A percentile compares a stretch with the other conserved stretches of the same genome.
Evolutionary conservation across 169 alveolate species (phyloP).

Genomic region (Plasmodium ovale): DNA sequence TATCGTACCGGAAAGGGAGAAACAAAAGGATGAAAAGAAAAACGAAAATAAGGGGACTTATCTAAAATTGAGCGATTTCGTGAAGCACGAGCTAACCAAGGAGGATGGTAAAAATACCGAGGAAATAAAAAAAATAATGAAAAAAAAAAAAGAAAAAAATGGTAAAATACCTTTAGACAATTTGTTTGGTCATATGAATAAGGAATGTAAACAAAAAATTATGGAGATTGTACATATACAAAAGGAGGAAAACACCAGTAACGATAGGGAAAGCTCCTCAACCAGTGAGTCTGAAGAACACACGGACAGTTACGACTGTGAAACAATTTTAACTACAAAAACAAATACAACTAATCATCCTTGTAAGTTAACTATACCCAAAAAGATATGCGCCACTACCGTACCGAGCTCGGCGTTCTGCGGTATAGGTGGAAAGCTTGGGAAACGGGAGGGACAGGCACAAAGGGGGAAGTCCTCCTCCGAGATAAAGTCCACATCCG

Average conservation of each 20-base stretch:
- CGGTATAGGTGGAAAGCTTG: not conserved
- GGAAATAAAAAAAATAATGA: constrained; percentile 17
- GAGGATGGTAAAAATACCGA: not conserved
- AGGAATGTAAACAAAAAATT: constrained; percentile 47
- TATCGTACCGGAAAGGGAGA: not conserved
- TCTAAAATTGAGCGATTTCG: constrained; percentile 42
- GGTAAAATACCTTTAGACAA: not conserved
- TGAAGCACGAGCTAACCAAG: constrained; percentile 18
- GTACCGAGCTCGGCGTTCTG: constrained; percentile 8
- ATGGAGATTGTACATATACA: constrained; percentile 44
- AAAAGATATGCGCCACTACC: constrained; percentile 20
- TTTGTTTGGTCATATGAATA: constrained; percentile 15
- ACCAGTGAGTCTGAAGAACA: not conserved
- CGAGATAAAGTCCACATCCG: not conserved
- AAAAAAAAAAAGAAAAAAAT: constrained; percentile 47
- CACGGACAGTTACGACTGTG: constrained; percentile 79
- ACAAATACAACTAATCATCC: constrained; percentile 86
- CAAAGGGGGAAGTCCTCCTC: too few species aligned
- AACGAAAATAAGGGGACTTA: constrained; percentile 2
- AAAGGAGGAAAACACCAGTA: constrained; percentile 17
- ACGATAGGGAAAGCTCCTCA: not conserved
- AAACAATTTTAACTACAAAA: constrained; percentile 85
- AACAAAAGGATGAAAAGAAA: constrained; percentile 2
- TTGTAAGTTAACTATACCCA: constrained; percentile 72
- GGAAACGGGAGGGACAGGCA: not conserved